Evolutionary conservation across 768 basidiomycete species (phyloP).

Genomic region (Xanthoconium purpureum): DNA sequence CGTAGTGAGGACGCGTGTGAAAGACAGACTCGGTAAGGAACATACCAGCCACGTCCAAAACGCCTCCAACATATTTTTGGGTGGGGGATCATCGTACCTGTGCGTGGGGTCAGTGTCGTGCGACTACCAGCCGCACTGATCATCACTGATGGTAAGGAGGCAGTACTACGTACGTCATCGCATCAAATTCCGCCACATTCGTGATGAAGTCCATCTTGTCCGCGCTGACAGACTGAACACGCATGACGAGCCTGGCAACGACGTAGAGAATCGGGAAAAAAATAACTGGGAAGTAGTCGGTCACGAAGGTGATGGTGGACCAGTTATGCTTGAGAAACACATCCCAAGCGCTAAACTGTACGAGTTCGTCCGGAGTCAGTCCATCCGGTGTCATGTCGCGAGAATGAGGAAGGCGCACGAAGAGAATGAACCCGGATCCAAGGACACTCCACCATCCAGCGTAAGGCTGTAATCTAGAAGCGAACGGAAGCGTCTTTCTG

Average conservation of each 20-base stretch:
- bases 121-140: too few relatives aligned
- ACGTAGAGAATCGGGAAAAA: constrained; percentile 49
- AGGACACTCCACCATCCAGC: constrained; percentile 37
- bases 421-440: constrained; percentile 28
- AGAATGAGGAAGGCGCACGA: constrained; percentile 29
- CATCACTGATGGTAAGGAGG: too few relatives aligned
- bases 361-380: background rate
- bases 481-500: constrained; percentile 46
- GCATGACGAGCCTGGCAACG: constrained; percentile 19
- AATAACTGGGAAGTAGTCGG: constrained; percentile 40
- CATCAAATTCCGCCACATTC: constrained; percentile 27
- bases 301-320: constrained; percentile 38
- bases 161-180: constrained; percentile 17
- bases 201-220: constrained; percentile 29
- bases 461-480: constrained; percentile 39
- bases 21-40: background rate
- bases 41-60: constrained; percentile 31
- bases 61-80: constrained; percentile 26
- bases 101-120: background rate
- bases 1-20: background rate
- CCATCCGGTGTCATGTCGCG: too few relatives aligned
- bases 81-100: constrained; percentile 28
- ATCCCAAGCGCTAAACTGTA: constrained; percentile 37
- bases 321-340: constrained; percentile 39
- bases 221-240: background rate